Base-by-base conservation (phyloP, 148 eudicot genomes). In the Hydrangea macrophylla region DNA sequence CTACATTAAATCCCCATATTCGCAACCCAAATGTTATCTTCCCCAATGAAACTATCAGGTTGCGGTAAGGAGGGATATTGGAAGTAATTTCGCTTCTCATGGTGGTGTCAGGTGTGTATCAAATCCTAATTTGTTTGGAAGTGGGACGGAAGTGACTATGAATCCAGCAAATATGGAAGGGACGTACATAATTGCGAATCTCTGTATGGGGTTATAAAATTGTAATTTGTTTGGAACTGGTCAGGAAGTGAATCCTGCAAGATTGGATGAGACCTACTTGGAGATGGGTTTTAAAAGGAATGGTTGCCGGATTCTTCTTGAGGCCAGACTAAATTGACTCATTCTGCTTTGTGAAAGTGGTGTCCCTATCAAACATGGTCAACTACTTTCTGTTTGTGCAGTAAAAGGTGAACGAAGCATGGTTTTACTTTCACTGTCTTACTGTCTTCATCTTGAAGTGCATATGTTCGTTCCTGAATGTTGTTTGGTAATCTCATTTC, bases 1-100 rank as follows among this genome's bases (percentile, higher is more conserved):
- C 84, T 55, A 73, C 83, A 35, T 82, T 75, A 25, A 84, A 84
- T 65, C 84, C 92, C 7, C 96, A 83, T 70, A 80, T 80, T 59
- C 78, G 96, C 48, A 89, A 92, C 75, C 91, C 91, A 15, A 78
- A 85, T 67, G 76, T 87, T n/a, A 67, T 84, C 44, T 36, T 85
- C 55, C 80, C 79, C 0, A 85, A 83, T 69, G 86, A 81, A 73
- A 79, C 75, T 20, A 76, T 85, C 65, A 86, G 75, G 74, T 78
- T 92, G 62, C 73, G 80, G 11, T 89, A 75, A 80, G n/a, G n/a
- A n/a, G n/a, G n/a, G n/a, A n/a, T n/a, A n/a, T n/a, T n/a, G n/a
- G n/a, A n/a, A n/a, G n/a, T n/a, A n/a, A n/a, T n/a, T n/a, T n/a
- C n/a, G n/a, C n/a, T n/a, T n/a, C n/a, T n/a, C n/a, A n/a, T n/a